Base-by-base conservation (phyloP, 140 eudicot genomes). In the Flaveria floridana region DNA sequence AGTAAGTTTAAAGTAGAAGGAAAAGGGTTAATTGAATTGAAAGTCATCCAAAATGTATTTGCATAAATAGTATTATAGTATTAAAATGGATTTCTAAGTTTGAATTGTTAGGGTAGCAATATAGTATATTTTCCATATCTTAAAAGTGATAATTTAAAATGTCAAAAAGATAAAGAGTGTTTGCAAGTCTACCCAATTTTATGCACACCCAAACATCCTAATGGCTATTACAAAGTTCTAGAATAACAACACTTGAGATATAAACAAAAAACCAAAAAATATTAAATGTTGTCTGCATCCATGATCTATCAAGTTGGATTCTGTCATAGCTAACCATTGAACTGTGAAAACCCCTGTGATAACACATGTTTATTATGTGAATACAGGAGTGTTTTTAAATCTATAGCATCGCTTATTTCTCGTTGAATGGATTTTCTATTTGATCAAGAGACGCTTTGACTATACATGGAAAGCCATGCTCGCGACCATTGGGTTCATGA, bases 321-420 rank as follows among this genome's bases (percentile, higher is more conserved):
- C 28, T 4, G 4, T 66, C 42, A 4, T 67, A 42, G 9, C 48
- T 25, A 53, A 20, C 68, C 46, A 57, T 41, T 46, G 47, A 44
- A 14, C 75, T n/a, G 18, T 51, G 0, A 13, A 28, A 25, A 10
- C 16, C 28, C 41, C 41, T 47, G 72, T 41, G 46, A 62, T 28
- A 34, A 28, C 26, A 51, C 37, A 41, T 65, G 12, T 14, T 42
- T 78, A 9, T 61, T 78, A 6, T 59, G 70, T 73, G 72, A 75
- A 41, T 64, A 25, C 86, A 78, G 83, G 86, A 55, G 41, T 39
- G 10, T 56, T 28, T 28, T 69, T 53, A 75, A 70, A 30, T 74
- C 81, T 8, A 59, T 73, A 6, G 44, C 77, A 28, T 46, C 57
- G 1, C 70, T 7, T 21, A 56, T 65, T 53, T 79, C 65, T 47